phyloP scores from a whole-genome alignment of 192 early-diverging fungal genomes.

The Podila epigama region DNA sequence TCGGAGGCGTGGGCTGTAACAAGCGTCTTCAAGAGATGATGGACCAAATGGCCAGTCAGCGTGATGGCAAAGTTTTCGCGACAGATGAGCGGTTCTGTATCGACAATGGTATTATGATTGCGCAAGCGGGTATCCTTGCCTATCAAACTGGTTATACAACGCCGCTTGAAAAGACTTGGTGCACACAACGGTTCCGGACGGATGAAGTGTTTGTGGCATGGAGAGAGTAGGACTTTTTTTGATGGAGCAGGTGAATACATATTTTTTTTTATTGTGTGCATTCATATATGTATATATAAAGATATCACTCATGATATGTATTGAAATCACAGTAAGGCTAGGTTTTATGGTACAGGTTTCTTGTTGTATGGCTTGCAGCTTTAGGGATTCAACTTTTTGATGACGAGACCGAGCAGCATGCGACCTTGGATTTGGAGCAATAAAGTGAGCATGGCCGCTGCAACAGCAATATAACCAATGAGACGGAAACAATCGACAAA shows the following conservation, averaged over 20 bases:
- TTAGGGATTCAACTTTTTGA: slow-evolving; percentile 24
- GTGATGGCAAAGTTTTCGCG: slow-evolving; percentile 88
- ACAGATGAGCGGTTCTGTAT: slow-evolving; percentile 99
- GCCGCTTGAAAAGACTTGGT: slow-evolving; percentile 82
- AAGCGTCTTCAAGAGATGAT: slow-evolving; percentile 97
- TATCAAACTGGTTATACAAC: slow-evolving; percentile 87
- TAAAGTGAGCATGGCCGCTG: slow-evolving; percentile 38
- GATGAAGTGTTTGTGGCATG: slow-evolving; percentile 87
- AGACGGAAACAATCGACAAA: slow-evolving; percentile 48
- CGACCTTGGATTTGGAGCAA: slow-evolving; percentile 25
- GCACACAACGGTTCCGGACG: slow-evolving; percentile 94
- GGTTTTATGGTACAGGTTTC: too few species aligned
- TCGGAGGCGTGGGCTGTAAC: slow-evolving; percentile 98
- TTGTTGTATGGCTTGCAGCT: too few species aligned
- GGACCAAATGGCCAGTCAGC: slow-evolving; percentile 91
- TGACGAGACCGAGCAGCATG: slow-evolving; percentile 23
- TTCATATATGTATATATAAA: too few species aligned
- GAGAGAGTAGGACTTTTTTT: slow-evolving; percentile 57
- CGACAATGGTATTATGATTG: slow-evolving; percentile 99
- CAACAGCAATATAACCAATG: slow-evolving; percentile 53
- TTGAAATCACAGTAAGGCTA: too few species aligned
- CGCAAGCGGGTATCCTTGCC: slow-evolving; percentile 91
- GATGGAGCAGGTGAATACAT: neutral
- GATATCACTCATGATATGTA: too few species aligned
- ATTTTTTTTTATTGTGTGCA: neutral